Conservation (phyloP, 768 basidiomycete species). For the Imleria badia region DNA sequence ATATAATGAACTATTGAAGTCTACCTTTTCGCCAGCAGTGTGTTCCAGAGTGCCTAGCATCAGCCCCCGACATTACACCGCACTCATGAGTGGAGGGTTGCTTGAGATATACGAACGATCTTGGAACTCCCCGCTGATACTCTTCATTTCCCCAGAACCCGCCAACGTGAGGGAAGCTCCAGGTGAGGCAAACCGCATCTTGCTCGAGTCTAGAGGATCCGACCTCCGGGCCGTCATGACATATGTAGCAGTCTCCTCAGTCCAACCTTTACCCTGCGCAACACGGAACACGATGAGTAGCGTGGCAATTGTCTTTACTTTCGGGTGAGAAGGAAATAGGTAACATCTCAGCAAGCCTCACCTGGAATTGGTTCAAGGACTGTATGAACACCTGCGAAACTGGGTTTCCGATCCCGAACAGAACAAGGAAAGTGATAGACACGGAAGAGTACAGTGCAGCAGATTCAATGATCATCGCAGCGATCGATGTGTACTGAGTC, state of each 20-base stretch:
- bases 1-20: too few relatives aligned
- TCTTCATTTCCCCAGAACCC: background rate
- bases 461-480: slow-evolving; percentile 38
- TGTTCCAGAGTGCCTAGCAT: too few relatives aligned
- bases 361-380: slow-evolving; percentile 31
- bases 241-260: background rate
- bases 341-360: background rate
- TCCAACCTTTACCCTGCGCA: slow-evolving; percentile 10
- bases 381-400: slow-evolving; percentile 33
- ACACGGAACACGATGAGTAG: slow-evolving; percentile 11
- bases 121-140: background rate
- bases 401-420: slow-evolving; percentile 20
- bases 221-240: slow-evolving; percentile 1
- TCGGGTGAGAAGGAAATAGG: background rate
- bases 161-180: background rate
- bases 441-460: slow-evolving; percentile 30
- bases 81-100: background rate
- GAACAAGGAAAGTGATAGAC: slow-evolving; percentile 31
- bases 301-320: background rate
- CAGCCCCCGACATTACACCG: background rate
- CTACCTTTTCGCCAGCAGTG: too few relatives aligned
- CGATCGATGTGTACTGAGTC: slow-evolving; percentile 31
- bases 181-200: slow-evolving; percentile 1
- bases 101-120: background rate
- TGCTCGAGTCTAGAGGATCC: background rate